These are phyloP conservation scores for Kazachstania bromeliacearum DNA, from an alignment of 805 yeast genomes.

Conservation along the genomic window DNA sequence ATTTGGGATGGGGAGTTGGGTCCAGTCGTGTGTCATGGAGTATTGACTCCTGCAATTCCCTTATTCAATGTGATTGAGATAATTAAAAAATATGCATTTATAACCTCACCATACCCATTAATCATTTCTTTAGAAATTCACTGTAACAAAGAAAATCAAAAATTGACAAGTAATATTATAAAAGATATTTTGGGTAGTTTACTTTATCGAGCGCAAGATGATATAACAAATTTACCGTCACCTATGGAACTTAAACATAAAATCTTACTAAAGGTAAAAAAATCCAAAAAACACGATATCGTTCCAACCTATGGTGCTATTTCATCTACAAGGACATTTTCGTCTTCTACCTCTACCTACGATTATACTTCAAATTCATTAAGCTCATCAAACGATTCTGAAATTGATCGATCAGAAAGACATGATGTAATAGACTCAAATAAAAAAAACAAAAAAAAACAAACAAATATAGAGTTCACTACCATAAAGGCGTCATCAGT, in stretches of 20 bases:
- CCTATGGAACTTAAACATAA: conserved; percentile 65
- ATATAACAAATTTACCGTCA: conserved; percentile 43
- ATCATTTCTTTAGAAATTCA: conserved; percentile 79
- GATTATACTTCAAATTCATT: conserved; percentile 25
- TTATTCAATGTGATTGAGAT: conserved; percentile 61
- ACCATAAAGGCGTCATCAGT: neutral
- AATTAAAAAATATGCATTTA: conserved; percentile 77
- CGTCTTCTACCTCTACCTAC: conserved; percentile 7
- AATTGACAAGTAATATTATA: conserved; percentile 44
- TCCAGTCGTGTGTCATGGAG: conserved; percentile 89
- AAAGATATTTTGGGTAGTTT: conserved; percentile 49
- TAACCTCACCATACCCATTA: conserved; percentile 78
- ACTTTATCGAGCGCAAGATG: conserved; percentile 31
- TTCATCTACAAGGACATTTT: conserved; percentile 3
- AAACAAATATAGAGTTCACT: neutral
- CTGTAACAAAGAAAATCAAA: conserved; percentile 63
- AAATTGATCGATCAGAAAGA: conserved; percentile 14
- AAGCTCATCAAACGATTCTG: conserved; percentile 28
- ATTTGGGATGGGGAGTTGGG: conserved; percentile 81
- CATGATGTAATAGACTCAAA: neutral
- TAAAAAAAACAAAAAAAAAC: neutral
- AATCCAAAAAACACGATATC: conserved; percentile 24
- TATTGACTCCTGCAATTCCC: conserved; percentile 68
- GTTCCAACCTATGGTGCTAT: neutral
- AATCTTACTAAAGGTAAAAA: conserved; percentile 72